A percentile compares a stretch with the other conserved stretches of the same genome.
phyloP scores from a whole-genome alignment of 768 basidiomycete genomes.

The Suillus subalutaceus region DNA sequence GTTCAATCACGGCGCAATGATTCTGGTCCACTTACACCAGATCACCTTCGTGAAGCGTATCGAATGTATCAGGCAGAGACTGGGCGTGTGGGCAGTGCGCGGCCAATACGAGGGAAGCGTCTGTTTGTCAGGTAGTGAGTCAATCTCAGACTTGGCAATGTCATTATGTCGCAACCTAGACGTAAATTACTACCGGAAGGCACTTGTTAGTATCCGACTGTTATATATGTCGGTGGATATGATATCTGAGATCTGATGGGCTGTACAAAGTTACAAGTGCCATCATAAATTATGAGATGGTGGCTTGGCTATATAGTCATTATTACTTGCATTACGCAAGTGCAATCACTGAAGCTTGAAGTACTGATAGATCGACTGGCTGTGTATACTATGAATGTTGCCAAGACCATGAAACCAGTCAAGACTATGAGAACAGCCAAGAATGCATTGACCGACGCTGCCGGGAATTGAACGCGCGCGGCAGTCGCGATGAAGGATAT shows the following conservation, averaged over 20 bases:
- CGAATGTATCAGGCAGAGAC: slow-evolving; percentile 80
- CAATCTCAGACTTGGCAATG: not conserved
- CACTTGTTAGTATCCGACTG: not conserved
- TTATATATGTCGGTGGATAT: not conserved
- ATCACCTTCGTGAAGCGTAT: slow-evolving; percentile 90
- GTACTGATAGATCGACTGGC: not conserved
- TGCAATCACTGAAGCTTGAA: not conserved
- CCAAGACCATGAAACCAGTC: not conserved
- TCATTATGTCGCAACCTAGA: not conserved
- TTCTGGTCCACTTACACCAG: slow-evolving; percentile 80
- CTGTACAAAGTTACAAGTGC: not conserved
- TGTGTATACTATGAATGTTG: no score
- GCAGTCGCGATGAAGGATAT: slow-evolving; percentile 6
- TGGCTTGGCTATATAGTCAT: not conserved
- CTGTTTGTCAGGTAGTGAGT: slow-evolving; percentile 54
- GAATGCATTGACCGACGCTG: not conserved
- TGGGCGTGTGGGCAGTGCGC: slow-evolving; percentile 78
- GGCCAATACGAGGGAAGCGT: slow-evolving; percentile 68
- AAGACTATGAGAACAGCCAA: not conserved
- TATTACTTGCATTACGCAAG: not conserved
- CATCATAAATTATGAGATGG: not conserved
- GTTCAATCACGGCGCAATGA: slow-evolving; percentile 76
- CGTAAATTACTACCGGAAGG: not conserved
- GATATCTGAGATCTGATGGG: not conserved
- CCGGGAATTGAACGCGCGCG: not conserved